Evolutionary conservation across 345 rosid genomes (phyloP).

Genomic region (Eucalyptus pumila): DNA sequence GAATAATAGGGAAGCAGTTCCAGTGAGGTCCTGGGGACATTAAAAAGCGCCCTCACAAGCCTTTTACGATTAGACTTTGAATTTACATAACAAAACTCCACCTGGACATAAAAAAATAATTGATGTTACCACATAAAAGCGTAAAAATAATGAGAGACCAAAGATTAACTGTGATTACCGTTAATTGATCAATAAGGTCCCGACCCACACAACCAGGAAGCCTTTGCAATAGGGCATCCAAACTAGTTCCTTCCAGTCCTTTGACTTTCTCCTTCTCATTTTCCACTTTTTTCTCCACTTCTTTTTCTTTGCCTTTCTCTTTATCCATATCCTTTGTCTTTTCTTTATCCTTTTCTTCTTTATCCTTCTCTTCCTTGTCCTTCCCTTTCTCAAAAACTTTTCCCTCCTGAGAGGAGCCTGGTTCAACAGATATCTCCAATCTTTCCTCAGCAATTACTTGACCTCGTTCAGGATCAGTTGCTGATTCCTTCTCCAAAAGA

Average conservation of each 20-base stretch:
- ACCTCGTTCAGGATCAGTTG: constrained; percentile 54
- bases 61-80: constrained; percentile 91
- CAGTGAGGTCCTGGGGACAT: constrained; percentile 94
- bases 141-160: neutral
- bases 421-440: constrained; percentile 45
- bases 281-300: constrained; percentile 65
- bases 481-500: constrained; percentile 38
- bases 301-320: constrained; percentile 84
- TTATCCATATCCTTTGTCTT: constrained; percentile 19
- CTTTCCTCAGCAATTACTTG: constrained; percentile 35
- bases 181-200: constrained; percentile 94
- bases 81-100: constrained; percentile 94
- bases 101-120: constrained; percentile 31
- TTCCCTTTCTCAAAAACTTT: constrained; percentile 54
- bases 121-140: neutral
- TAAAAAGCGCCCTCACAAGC: constrained; percentile 89
- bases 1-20: constrained; percentile 95
- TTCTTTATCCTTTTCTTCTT: constrained; percentile 31
- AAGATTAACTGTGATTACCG: constrained; percentile 37
- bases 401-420: constrained; percentile 45
- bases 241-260: constrained; percentile 78
- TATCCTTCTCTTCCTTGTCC: constrained; percentile 78
- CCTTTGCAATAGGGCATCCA: constrained; percentile 90
- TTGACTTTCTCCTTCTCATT: constrained; percentile 82
- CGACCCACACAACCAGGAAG: constrained; percentile 95